These are phyloP conservation scores for Exophiala lecanii-corni DNA, from an alignment of 2,329 filamentous ascomycete genomes.

Conservation along the genomic window DNA sequence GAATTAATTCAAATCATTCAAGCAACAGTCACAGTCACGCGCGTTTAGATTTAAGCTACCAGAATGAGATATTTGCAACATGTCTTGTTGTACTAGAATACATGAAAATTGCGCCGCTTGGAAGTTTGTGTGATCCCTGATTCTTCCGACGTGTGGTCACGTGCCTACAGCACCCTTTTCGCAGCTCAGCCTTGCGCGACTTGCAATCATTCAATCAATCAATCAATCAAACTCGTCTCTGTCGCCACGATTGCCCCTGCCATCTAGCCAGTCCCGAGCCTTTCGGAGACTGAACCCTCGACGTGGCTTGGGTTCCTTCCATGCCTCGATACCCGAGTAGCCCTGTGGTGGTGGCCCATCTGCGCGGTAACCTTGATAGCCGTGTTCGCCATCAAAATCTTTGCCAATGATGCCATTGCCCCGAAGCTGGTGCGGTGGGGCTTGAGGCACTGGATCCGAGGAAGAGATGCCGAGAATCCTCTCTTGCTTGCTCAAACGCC, in stretches of 20 bases:
- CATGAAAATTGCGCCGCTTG: no score
- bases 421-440: constrained; percentile 12
- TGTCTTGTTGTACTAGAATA: no score
- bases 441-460: constrained; percentile 10
- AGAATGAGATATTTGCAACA: no score
- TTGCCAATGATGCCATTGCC: constrained; percentile 24
- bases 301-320: constrained; percentile 28
- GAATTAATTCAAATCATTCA: no score
- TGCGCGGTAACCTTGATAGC: not conserved
- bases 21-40: no score
- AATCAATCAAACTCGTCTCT: constrained; percentile 11
- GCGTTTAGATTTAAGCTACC: no score
- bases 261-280: constrained; percentile 21
- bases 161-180: no score
- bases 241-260: constrained; percentile 9
- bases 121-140: no score
- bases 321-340: constrained; percentile 33
- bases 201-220: no score
- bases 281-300: constrained; percentile 23
- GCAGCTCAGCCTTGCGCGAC: no score
- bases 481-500: constrained; percentile 24
- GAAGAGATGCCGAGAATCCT: constrained; percentile 18
- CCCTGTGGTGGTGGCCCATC: constrained; percentile 14
- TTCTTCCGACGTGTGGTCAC: no score
- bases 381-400: not conserved